Conservation (phyloP, 805 yeast genomes). For the Pichia nanzhaoensis region DNA sequence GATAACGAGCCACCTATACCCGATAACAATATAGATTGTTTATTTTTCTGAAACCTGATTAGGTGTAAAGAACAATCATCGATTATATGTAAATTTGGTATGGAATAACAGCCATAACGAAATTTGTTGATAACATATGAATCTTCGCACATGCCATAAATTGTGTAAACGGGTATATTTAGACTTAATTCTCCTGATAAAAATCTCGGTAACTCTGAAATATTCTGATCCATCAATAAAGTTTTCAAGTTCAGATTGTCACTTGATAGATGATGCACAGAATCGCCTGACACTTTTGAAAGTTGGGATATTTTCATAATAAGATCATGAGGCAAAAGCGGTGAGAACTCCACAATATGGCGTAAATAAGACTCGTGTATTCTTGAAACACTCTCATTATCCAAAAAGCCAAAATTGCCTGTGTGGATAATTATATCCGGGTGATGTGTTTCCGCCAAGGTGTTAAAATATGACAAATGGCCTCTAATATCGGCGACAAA, state of each 20-base stretch:
- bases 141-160: constrained; percentile 75
- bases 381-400: constrained; percentile 44
- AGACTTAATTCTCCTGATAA: constrained; percentile 37
- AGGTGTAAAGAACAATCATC: constrained; percentile 50
- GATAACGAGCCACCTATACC: constrained; percentile 72
- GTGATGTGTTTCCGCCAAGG: constrained; percentile 37
- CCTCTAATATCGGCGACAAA: constrained; percentile 51
- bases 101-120: constrained; percentile 42
- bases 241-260: constrained; percentile 33
- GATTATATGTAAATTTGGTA: constrained; percentile 53
- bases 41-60: constrained; percentile 32
- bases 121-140: constrained; percentile 59
- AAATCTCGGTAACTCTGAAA: constrained; percentile 48
- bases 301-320: constrained; percentile 47
- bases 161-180: constrained; percentile 64
- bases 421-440: constrained; percentile 59
- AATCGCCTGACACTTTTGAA: constrained; percentile 39
- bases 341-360: constrained; percentile 62
- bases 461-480: constrained; percentile 42
- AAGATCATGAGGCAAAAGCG: constrained; percentile 43
- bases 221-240: constrained; percentile 30
- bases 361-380: constrained; percentile 54
- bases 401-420: constrained; percentile 78
- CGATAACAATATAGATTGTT: constrained; percentile 46
- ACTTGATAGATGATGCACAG: constrained; percentile 33